Evolutionary conservation across 805 yeast species (phyloP).

Genomic region (Candida silvicultrix): DNA sequence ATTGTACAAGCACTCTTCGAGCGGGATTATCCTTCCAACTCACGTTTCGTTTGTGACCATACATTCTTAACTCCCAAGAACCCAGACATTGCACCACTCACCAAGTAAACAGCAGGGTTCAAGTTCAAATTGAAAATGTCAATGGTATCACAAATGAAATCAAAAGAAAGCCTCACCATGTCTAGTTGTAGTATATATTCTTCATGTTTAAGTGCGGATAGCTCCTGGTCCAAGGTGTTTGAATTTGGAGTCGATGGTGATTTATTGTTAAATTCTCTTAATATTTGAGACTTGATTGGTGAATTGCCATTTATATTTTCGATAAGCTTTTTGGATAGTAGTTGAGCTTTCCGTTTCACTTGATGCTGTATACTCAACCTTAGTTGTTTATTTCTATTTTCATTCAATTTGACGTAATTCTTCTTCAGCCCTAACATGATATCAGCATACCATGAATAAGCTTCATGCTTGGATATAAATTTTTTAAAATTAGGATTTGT

Average conservation of each 20-base stretch:
- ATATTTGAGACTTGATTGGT: conserved; percentile 23
- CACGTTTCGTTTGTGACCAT: conserved; percentile 16
- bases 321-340: conserved; percentile 33
- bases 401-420: conserved; percentile 36
- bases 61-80: conserved; percentile 19
- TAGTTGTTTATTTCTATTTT: conserved; percentile 41
- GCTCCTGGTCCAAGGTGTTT: conserved; percentile 16
- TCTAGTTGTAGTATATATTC: conserved; percentile 33
- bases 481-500: conserved; percentile 29
- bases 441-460: conserved; percentile 64
- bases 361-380: conserved; percentile 52
- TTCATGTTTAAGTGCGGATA: conserved; percentile 28
- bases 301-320: conserved; percentile 17
- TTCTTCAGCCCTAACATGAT: conserved; percentile 51
- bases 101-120: conserved; percentile 14
- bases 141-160: conserved; percentile 40
- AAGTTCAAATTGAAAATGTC: conserved; percentile 35
- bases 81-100: conserved; percentile 19
- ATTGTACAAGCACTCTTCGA: too few species aligned
- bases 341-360: conserved; percentile 50
- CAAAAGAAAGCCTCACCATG: conserved; percentile 35
- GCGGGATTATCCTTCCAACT: conserved; percentile 8
- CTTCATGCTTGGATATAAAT: conserved; percentile 49
- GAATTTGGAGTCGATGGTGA: conserved; percentile 9
- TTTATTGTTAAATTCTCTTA: conserved; percentile 23